Base-by-base conservation (phyloP, 352 stramenopile species). In the Phytophthora pistaciae region DNA sequence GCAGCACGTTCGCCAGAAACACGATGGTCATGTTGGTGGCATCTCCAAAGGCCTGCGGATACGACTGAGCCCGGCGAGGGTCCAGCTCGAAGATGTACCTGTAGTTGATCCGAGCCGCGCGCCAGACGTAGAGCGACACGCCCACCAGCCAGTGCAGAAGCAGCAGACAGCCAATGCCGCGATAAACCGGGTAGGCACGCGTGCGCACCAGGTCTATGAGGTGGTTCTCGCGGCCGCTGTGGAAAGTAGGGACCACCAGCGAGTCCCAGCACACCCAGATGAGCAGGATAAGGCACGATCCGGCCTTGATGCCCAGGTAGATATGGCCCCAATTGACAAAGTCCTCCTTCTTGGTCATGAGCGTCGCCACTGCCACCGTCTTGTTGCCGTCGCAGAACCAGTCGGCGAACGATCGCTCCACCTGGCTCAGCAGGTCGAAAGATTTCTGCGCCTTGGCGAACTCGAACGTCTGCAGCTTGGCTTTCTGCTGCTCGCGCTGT, bases 261-360 rank as follows among this genome's bases (percentile, higher is more conserved):
- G 88, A 94, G 68, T 99, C 97, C 98, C 97, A 99, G 53, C 97
- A 91, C 21, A 99, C 96, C 96, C 96, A 99, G 20, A 95, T 84
- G 10, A 95, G 64, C 31, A 96, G 64, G 52, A 96, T 85, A 9
- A 96, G 65, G 50, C 88, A 93, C 38, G 85, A 86, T 1, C 90
- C 90, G 63, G 86, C 82, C 72, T 96, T 96, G 65, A 95, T 93
- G 36, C 90, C 90, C 5, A 96, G 83, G 58, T 93, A 95, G 67
- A 94, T 91, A 36, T 94, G 90, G 0, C 78, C 78, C 83, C 85
- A 96, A 64, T 96, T 79, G 14, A 95, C 81, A 38, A 84, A 80
- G 44, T 92, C 83, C 33, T 93, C 84, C 40, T 82, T 84, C 63
- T 91, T 91, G 6, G 85, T 93, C 80, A 95, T 91, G 6, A 96